Conservation (phyloP, 257 asterid genomes). For the Solanum lignicaule region DNA sequence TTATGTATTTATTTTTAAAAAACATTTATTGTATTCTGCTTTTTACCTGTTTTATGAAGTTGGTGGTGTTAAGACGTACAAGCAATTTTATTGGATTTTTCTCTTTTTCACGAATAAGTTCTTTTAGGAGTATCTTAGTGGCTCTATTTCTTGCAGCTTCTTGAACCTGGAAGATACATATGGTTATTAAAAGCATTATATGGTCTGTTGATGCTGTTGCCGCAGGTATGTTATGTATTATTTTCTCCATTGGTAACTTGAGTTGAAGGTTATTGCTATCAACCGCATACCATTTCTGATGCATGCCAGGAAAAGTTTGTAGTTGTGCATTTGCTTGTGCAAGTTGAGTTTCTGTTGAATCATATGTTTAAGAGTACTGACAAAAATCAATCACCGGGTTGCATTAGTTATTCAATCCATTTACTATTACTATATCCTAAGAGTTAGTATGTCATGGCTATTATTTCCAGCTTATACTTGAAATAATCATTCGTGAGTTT, state of each 20-base stretch:
- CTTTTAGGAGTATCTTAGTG: background rate
- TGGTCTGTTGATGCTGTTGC: conserved; percentile 96
- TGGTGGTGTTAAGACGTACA: background rate
- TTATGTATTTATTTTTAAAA: background rate
- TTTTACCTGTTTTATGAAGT: background rate
- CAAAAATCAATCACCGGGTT: background rate
- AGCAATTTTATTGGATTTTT: background rate
- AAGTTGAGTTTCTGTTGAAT: background rate
- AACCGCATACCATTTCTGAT: background rate
- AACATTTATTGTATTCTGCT: background rate
- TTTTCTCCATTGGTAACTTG: background rate
- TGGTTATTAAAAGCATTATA: conserved; percentile 94
- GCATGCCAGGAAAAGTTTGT: background rate
- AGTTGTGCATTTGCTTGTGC: background rate
- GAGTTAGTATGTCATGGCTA: background rate
- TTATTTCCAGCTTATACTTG: background rate
- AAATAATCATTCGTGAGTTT: background rate
- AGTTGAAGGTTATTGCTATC: background rate
- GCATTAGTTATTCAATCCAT: background rate
- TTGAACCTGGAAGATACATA: conserved; percentile 88
- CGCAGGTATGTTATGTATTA: conserved; percentile 55
- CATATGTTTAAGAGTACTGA: background rate
- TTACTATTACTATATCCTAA: background rate
- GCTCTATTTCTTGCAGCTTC: conserved; percentile 62
- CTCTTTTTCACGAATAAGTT: background rate